Evolutionary conservation across 2,329 filamentous ascomycete genomes (phyloP).

Genomic region (Penicillium oxalicum): DNA sequence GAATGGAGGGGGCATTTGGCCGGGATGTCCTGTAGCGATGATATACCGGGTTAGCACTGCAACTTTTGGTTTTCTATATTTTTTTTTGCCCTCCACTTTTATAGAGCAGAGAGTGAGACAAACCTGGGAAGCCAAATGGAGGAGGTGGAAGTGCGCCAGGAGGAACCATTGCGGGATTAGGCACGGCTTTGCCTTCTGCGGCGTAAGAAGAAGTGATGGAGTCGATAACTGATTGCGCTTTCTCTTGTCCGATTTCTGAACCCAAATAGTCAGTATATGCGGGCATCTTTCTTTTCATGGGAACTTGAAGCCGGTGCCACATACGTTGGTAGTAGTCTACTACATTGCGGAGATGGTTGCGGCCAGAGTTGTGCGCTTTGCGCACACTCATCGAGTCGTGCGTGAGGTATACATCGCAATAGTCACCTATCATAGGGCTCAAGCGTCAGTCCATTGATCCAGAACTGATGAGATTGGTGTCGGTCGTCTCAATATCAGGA

Average conservation of each 20-base stretch:
- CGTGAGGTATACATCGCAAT: constrained; percentile 99
- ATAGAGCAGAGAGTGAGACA: constrained; percentile 12
- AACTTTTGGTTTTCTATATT: not conserved
- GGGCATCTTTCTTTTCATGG: too few species aligned
- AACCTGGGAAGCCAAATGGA: constrained; percentile 61
- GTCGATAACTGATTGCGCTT: constrained; percentile 97
- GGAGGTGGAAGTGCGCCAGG: constrained; percentile 46
- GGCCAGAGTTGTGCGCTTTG: constrained; percentile 93
- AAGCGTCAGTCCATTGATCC: constrained; percentile 6
- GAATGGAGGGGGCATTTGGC: constrained; percentile 52
- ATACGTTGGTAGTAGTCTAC: constrained; percentile 96
- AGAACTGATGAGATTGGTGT: not conserved
- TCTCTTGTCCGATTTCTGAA: constrained; percentile 92
- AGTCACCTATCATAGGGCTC: constrained; percentile 58
- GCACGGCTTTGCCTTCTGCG: constrained; percentile 80
- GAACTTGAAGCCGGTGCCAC: constrained; percentile 5
- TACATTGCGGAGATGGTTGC: constrained; percentile 95
- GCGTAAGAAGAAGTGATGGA: constrained; percentile 94
- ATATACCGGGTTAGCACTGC: not conserved
- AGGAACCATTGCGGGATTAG: constrained; percentile 76
- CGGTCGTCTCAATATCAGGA: not conserved
- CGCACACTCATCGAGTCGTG: constrained; percentile 99
- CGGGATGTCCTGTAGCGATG: constrained; percentile 25
- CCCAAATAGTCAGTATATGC: not conserved
- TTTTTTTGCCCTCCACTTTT: not conserved